Evolutionary conservation across 2,329 filamentous ascomycete species (phyloP).

Genomic region (Colletotrichum gloeosporioides): DNA sequence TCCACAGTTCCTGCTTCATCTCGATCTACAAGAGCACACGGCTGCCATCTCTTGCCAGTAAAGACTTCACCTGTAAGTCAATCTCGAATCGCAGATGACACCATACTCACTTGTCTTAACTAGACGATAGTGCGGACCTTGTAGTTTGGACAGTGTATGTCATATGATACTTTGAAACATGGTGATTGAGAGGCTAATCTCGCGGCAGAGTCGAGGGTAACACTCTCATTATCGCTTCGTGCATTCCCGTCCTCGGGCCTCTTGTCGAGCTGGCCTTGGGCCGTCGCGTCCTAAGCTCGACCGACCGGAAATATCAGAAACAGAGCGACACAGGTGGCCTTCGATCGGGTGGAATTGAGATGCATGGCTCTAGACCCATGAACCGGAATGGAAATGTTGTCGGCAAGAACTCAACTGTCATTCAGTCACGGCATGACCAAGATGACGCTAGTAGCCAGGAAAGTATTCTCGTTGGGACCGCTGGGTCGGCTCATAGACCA

Average conservation of each 20-base stretch:
- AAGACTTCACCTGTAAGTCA: neutral
- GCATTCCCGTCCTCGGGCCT: neutral
- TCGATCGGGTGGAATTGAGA: neutral
- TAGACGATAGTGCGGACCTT: slow-evolving; percentile 1
- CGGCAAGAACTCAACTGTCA: neutral
- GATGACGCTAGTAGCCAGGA: neutral
- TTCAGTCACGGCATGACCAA: neutral
- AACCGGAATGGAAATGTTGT: neutral
- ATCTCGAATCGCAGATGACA: neutral
- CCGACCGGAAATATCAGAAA: neutral
- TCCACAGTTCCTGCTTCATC: neutral
- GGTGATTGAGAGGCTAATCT: neutral
- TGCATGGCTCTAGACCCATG: neutral
- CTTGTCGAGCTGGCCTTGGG: neutral
- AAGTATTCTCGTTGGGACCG: neutral
- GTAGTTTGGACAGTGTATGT: slow-evolving; percentile 5
- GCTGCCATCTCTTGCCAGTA: neutral
- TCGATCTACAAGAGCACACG: slow-evolving; percentile 1
- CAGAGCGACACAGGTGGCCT: neutral
- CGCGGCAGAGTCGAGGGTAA: neutral
- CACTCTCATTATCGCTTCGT: neutral
- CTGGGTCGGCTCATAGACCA: neutral
- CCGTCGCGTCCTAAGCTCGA: neutral
- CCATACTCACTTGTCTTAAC: neutral
- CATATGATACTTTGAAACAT: neutral